Evolutionary conservation across 2,329 filamentous ascomycete genomes (phyloP), one percentile per base, ranked within the genome.

Genomic region (Sphaerulina vaccinii): DNA sequence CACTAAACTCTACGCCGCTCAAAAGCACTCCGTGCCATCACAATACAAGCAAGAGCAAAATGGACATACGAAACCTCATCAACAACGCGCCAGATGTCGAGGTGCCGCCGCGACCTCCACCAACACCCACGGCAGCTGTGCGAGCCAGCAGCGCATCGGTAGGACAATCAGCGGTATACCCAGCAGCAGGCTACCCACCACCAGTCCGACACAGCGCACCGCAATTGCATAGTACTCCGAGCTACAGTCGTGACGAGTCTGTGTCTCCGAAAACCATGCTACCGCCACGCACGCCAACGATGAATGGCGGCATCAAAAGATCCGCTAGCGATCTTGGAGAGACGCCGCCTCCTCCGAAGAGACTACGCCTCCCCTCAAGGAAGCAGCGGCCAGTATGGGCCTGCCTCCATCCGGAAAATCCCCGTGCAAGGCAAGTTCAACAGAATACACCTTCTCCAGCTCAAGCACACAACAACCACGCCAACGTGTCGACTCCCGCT

Each of bases 211-310:
- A 59, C 42, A 52, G 39, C 37, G 60, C 61, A 37, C 57, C 51
- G 29, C 54, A 51, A 13, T 48, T 59, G 36, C 66, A 65, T 46
- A 69, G 67, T 47, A 66, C 67, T n/a, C n/a, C n/a, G n/a, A n/a
- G n/a, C n/a, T n/a, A n/a, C n/a, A n/a, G n/a, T n/a, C 76, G 80
- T 43, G 88, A 85, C 66, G 69, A 86, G 47, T 91, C 87, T 64
- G 82, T 92, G 44, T 92, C 87, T 67, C 88, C 89, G 23, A 90
- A 89, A 71, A 90, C 87, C 29, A 68, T 67, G 37, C 53, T 67
- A 4, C 62, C 61, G 13, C 63, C 63, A 21, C 62, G 64, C 2
- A 50, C 59, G 15, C 60, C 64, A 41, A 67, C 65, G 24, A 55
- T 59, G 58, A 56, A 15, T 68, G 65, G 29, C 58, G 67, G 37